A percentile compares a stretch with the other conserved stretches of the same genome.
Conservation (phyloP, 352 stramenopile species). For the Phytophthora vignae region DNA sequence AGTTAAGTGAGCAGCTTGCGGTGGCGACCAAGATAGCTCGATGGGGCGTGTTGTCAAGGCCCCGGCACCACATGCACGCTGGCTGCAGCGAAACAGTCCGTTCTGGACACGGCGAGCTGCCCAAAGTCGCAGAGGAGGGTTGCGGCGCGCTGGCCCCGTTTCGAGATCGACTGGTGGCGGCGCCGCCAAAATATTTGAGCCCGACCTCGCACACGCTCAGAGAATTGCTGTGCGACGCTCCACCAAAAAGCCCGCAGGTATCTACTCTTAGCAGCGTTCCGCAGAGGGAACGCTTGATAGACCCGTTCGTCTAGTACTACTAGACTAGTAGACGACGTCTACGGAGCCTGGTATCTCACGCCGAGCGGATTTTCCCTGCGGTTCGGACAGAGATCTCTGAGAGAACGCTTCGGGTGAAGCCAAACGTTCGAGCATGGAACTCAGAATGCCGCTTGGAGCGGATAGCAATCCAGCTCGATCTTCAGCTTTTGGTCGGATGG, state of each 20-base stretch:
- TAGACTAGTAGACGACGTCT: too few species aligned
- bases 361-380: constrained; percentile 7
- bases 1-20: constrained; percentile 3
- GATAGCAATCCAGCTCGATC: neutral
- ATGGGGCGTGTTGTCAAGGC: neutral
- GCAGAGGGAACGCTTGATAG: constrained; percentile 20
- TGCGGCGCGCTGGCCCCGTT: neutral
- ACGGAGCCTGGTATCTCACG: constrained; percentile 3
- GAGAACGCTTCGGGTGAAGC: neutral
- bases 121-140: neutral
- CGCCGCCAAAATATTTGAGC: constrained; percentile 13
- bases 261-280: neutral
- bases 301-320: too few species aligned
- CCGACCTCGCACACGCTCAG: constrained; percentile 1
- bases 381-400: too few species aligned
- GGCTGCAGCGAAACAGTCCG: constrained; percentile 23
- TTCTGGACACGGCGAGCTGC: constrained; percentile 13
- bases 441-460: neutral
- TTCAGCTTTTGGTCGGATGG: neutral
- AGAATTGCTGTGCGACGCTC: constrained; percentile 7
- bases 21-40: constrained; percentile 3
- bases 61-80: neutral
- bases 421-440: neutral
- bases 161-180: constrained; percentile 2
- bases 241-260: constrained; percentile 5